Conservation (phyloP, 768 basidiomycete species). For the Lentinus brumalis region DNA sequence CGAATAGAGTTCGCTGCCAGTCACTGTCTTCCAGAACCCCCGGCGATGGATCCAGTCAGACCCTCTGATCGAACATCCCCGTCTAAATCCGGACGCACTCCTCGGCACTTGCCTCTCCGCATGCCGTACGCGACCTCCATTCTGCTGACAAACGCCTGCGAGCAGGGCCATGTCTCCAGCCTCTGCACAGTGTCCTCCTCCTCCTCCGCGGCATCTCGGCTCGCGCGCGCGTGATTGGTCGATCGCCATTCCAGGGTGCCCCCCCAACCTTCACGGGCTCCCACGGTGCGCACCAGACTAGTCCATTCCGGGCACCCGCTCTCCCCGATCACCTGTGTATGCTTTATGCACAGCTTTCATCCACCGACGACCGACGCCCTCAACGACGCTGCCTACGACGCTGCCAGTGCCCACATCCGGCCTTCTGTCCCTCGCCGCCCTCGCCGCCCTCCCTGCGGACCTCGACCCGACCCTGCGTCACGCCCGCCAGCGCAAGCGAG, state of each 20-base stretch:
- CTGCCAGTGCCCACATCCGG: background rate
- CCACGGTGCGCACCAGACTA: slow-evolving; percentile 13
- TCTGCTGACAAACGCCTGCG: slow-evolving; percentile 12
- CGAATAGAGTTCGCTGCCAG: slow-evolving; percentile 23
- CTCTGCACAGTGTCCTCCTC: background rate
- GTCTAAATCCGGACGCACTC: slow-evolving; percentile 18
- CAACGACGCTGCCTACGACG: background rate
- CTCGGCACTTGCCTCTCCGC: slow-evolving; percentile 24
- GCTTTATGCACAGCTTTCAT: slow-evolving; percentile 15
- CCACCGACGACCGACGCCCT: background rate
- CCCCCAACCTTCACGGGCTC: slow-evolving; percentile 22
- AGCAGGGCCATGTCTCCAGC: no score
- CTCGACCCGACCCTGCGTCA: background rate
- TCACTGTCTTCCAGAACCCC: slow-evolving; percentile 17
- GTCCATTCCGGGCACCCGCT: slow-evolving; percentile 12
- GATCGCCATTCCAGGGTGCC: slow-evolving; percentile 21
- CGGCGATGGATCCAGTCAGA: slow-evolving; percentile 22
- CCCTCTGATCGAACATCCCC: slow-evolving; percentile 27
- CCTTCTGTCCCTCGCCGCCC: no score
- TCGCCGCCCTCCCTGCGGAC: no score
- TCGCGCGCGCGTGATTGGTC: slow-evolving; percentile 18
- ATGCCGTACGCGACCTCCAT: slow-evolving; percentile 24
- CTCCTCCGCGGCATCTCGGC: slow-evolving; percentile 16
- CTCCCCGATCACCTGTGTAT: slow-evolving; percentile 23
- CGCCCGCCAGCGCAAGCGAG: background rate